Evolutionary conservation across 2,329 filamentous ascomycete species (phyloP).

Genomic region (Colletotrichum godetiae): DNA sequence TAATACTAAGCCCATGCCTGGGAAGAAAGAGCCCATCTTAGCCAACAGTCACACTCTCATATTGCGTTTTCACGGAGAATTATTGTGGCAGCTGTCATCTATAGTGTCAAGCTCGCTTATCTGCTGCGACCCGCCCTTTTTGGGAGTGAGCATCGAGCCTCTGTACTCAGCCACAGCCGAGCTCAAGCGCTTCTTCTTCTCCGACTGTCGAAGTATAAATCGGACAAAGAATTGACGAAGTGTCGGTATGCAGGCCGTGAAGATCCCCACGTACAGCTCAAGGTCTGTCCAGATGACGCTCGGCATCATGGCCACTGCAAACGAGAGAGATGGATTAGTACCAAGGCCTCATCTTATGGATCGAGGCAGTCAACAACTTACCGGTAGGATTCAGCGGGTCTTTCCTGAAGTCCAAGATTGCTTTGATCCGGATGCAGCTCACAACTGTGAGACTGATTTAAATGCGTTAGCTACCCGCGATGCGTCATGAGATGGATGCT

Average conservation of each 20-base stretch:
- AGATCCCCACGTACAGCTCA: slow-evolving; percentile 19
- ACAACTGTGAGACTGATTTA: slow-evolving; percentile 7
- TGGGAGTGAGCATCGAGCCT: background rate
- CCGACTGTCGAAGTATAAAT: slow-evolving; percentile 16
- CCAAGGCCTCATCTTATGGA: too few relatives aligned
- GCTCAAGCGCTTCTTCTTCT: slow-evolving; percentile 23
- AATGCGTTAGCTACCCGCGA: background rate
- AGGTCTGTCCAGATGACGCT: slow-evolving; percentile 19
- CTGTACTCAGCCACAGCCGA: background rate
- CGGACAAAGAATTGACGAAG: slow-evolving; percentile 30
- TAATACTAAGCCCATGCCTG: too few relatives aligned
- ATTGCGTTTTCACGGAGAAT: background rate
- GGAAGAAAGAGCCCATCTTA: too few relatives aligned
- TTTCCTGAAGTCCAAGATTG: slow-evolving; percentile 9
- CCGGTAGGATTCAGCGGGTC: slow-evolving; percentile 20
- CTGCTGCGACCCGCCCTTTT: background rate
- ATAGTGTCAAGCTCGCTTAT: slow-evolving; percentile 10
- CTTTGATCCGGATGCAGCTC: background rate
- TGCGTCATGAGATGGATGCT: too few relatives aligned
- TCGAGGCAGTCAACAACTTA: background rate
- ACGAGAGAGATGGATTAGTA: background rate
- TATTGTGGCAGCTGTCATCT: slow-evolving; percentile 3
- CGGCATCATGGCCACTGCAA: slow-evolving; percentile 22
- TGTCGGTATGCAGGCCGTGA: slow-evolving; percentile 29
- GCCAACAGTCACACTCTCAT: too few relatives aligned